These are phyloP conservation scores for Puccinia horiana DNA, from an alignment of 1,284 basidiomycete species.

Conservation along the genomic window DNA sequence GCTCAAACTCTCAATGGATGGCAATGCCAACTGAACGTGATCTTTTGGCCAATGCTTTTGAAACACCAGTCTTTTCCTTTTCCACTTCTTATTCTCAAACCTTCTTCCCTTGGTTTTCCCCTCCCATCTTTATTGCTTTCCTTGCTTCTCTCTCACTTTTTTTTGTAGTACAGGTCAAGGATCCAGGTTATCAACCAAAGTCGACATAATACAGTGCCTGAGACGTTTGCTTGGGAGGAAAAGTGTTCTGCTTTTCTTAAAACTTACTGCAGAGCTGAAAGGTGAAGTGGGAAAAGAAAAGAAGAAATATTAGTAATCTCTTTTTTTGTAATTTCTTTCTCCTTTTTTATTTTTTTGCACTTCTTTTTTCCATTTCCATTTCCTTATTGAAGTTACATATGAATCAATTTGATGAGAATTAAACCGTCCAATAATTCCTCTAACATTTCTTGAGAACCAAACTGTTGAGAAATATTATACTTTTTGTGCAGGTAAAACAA, in stretches of 20 bases:
- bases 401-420: too few relatives aligned
- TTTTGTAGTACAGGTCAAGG: background rate
- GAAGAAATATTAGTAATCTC: too few relatives aligned
- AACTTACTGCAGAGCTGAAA: background rate
- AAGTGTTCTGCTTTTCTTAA: background rate
- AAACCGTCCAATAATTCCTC: too few relatives aligned
- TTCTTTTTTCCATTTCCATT: too few relatives aligned
- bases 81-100: background rate
- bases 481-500: too few relatives aligned
- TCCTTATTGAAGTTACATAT: too few relatives aligned
- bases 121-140: background rate
- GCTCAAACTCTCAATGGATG: background rate
- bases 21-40: background rate
- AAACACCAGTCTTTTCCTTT: constrained; percentile 5
- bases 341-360: too few relatives aligned
- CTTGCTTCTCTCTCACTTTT: background rate
- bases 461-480: too few relatives aligned
- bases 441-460: too few relatives aligned
- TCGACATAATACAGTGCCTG: background rate
- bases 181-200: background rate
- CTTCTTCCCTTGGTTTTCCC: background rate
- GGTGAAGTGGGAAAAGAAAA: background rate
- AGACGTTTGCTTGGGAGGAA: background rate
- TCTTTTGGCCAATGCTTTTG: background rate
- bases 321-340: too few relatives aligned